Evolutionary conservation across 208 protist genomes (phyloP).

Genomic region (Crithidia acanthocephali): DNA sequence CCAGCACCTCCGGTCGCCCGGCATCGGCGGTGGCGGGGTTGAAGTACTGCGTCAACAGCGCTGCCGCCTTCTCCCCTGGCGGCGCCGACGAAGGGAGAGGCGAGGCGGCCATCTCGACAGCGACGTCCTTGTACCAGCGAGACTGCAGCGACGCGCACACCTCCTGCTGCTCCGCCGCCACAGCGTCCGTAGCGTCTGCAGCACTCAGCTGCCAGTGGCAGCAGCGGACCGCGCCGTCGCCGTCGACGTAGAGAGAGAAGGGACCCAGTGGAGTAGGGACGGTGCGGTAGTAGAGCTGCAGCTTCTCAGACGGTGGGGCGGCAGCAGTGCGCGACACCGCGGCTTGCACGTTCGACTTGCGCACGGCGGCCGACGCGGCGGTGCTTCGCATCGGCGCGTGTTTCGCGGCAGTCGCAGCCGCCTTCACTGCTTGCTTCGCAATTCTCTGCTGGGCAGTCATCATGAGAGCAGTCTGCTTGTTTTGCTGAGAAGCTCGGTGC

Average conservation of each 20-base stretch:
- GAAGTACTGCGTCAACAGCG: slow-evolving; percentile 49
- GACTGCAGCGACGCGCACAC: slow-evolving; percentile 27
- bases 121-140: slow-evolving; percentile 29
- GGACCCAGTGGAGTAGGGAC: slow-evolving; percentile 51
- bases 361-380: not conserved
- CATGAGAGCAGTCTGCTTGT: not conserved
- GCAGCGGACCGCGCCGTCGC: slow-evolving; percentile 54
- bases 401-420: not conserved
- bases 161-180: slow-evolving; percentile 29
- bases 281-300: slow-evolving; percentile 50
- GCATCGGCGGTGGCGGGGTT: slow-evolving; percentile 19
- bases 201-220: slow-evolving; percentile 48
- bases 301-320: not conserved
- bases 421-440: not conserved
- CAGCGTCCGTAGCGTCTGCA: slow-evolving; percentile 12
- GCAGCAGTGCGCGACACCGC: not conserved
- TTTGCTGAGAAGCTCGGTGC: not conserved
- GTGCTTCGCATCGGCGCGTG: not conserved
- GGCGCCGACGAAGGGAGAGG: slow-evolving; percentile 9
- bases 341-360: not conserved
- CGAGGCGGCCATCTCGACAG: slow-evolving; percentile 13
- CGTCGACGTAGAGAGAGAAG: slow-evolving; percentile 62
- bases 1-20: slow-evolving; percentile 24
- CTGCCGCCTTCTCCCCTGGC: slow-evolving; percentile 27
- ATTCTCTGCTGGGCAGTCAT: slow-evolving; percentile 3